Conservation (phyloP, 2,329 filamentous ascomycete species). For the Clonostachys chloroleuca region DNA sequence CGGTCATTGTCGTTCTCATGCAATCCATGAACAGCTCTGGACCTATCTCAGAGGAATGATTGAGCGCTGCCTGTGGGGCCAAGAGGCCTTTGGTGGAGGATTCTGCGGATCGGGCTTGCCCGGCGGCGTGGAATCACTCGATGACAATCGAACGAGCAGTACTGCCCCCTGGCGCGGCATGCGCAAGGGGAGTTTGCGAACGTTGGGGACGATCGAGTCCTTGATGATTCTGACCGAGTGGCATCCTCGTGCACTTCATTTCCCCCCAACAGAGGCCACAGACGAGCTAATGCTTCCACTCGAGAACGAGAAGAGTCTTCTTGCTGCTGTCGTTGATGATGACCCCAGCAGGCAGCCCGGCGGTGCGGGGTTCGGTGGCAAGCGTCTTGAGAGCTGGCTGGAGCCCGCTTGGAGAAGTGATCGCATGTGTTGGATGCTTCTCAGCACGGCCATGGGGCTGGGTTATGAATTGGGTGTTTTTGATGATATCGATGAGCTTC, state of each 20-base stretch:
- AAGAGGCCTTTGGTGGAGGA: conserved; percentile 89
- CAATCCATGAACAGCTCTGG: conserved; percentile 95
- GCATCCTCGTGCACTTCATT: conserved; percentile 92
- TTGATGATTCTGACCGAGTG: conserved; percentile 93
- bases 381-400: conserved; percentile 89
- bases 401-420: conserved; percentile 94
- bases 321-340: conserved; percentile 3
- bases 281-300: conserved; percentile 64
- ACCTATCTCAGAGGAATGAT: conserved; percentile 93
- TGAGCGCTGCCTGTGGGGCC: conserved; percentile 89
- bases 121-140: conserved; percentile 31
- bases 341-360: conserved; percentile 22
- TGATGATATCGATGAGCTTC: conserved; percentile 75
- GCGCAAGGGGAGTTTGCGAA: conserved; percentile 75
- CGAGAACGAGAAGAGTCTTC: conserved; percentile 19
- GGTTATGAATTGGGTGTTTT: conserved; percentile 95
- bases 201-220: conserved; percentile 90
- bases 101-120: conserved; percentile 66
- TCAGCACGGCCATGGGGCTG: conserved; percentile 85
- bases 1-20: conserved; percentile 76
- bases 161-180: conserved; percentile 68
- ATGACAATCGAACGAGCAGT: conserved; percentile 59
- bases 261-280: conserved; percentile 75
- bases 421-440: conserved; percentile 96
- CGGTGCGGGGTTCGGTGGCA: conserved; percentile 65